These are phyloP conservation scores for Sporothrix pallida DNA, from an alignment of 2,329 filamentous ascomycete species.

Conservation along the genomic window DNA sequence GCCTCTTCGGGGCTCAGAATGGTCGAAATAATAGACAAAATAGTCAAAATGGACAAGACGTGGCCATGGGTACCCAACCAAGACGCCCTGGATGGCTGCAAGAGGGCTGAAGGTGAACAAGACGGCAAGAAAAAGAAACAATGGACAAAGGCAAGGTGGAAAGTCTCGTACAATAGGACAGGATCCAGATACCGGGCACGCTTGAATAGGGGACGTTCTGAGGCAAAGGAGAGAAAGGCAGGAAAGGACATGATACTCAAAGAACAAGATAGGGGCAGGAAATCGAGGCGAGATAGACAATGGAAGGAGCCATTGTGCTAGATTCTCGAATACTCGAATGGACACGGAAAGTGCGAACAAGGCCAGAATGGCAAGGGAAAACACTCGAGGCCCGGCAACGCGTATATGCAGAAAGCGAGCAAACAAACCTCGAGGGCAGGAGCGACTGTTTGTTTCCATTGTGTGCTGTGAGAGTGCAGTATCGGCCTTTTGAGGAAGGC, in stretches of 20 bases:
- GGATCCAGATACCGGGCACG: neutral
- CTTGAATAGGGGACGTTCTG: neutral
- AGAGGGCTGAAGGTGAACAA: neutral
- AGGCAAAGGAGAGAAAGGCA: neutral
- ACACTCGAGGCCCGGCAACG: neutral
- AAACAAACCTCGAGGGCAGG: slow-evolving; percentile 14
- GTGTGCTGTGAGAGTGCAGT: neutral
- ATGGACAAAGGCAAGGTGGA: neutral
- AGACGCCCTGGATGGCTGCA: neutral
- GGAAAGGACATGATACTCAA: neutral
- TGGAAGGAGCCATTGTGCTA: too few species aligned
- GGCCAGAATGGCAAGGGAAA: neutral
- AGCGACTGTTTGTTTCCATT: neutral
- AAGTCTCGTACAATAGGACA: too few species aligned
- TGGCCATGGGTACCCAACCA: slow-evolving; percentile 1
- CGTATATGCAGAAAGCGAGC: neutral
- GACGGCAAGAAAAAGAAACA: neutral
- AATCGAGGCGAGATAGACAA: neutral
- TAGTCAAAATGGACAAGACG: neutral
- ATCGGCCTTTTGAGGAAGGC: slow-evolving; percentile 6
- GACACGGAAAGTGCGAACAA: neutral
- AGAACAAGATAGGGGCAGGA: too few species aligned
- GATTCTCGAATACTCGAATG: neutral
- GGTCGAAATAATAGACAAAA: neutral
- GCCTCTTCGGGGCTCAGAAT: neutral